A percentile compares a stretch with the other conserved stretches of the same genome.
phyloP scores from a whole-genome alignment of 345 rosid species.

The Isatis tinctoria region DNA sequence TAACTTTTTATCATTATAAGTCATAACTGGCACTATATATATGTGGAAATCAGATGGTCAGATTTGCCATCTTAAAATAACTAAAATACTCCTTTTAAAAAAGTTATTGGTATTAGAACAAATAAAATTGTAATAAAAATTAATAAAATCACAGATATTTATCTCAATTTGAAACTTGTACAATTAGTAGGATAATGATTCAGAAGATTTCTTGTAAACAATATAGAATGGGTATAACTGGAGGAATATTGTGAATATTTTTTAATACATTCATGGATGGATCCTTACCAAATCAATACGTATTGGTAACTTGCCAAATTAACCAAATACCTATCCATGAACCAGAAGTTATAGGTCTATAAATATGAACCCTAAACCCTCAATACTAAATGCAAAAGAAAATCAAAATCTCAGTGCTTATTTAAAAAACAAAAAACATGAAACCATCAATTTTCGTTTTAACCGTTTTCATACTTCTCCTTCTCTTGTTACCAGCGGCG shows the following conservation, averaged over 20 bases:
- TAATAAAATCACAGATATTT: not conserved
- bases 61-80: too few species aligned
- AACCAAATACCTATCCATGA: constrained; percentile 9
- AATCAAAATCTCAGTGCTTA: not conserved
- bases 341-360: not conserved
- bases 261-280: constrained; percentile 1
- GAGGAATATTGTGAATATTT: not conserved
- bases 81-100: not conserved
- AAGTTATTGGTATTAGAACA: not conserved
- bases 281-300: not conserved
- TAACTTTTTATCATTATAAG: too few species aligned
- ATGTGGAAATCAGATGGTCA: too few species aligned
- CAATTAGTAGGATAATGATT: not conserved
- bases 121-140: not conserved
- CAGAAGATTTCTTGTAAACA: not conserved
- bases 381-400: not conserved
- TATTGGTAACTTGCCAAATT: not conserved
- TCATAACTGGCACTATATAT: too few species aligned
- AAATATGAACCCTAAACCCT: not conserved
- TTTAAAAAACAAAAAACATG: not conserved
- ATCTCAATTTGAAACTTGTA: not conserved
- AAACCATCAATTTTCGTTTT: not conserved
- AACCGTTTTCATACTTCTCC: not conserved
- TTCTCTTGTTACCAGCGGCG: constrained; percentile 6
- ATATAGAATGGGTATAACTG: not conserved